Conservation (phyloP, 176 grass and related monocot genomes). For the Areca catechu region DNA sequence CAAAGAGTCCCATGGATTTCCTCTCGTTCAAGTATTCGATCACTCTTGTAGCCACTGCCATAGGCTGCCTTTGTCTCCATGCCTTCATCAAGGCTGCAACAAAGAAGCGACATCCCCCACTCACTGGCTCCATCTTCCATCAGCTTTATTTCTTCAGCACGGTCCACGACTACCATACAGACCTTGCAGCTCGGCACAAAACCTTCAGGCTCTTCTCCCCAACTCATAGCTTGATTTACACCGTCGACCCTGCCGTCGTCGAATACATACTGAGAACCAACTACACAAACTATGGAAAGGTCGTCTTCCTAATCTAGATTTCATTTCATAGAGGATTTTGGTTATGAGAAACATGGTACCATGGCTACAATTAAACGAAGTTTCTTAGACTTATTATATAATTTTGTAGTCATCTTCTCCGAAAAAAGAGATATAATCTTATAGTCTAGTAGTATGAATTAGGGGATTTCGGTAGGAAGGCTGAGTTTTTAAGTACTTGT, state of each 20-base stretch:
- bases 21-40: too few relatives aligned
- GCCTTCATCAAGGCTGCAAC: too few relatives aligned
- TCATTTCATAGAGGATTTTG: too few relatives aligned
- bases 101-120: conserved; percentile 32
- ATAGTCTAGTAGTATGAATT: background rate
- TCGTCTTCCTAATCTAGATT: background rate
- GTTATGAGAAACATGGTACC: too few relatives aligned
- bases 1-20: too few relatives aligned
- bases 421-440: background rate
- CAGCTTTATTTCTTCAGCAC: conserved; percentile 38
- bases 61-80: too few relatives aligned
- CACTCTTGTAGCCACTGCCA: too few relatives aligned
- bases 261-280: conserved; percentile 89
- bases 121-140: conserved; percentile 52
- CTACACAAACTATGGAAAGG: conserved; percentile 76
- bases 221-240: conserved; percentile 52
- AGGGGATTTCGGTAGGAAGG: conserved; percentile 3
- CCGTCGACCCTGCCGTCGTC: conserved; percentile 52
- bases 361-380: too few relatives aligned
- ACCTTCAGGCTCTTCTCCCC: conserved; percentile 59
- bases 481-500: background rate
- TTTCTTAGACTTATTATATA: too few relatives aligned
- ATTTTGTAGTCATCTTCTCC: background rate
- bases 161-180: conserved; percentile 42
- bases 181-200: conserved; percentile 32